These are phyloP conservation scores for Ganoderma meredithae DNA, from an alignment of 1,284 basidiomycete species.

Conservation along the genomic window DNA sequence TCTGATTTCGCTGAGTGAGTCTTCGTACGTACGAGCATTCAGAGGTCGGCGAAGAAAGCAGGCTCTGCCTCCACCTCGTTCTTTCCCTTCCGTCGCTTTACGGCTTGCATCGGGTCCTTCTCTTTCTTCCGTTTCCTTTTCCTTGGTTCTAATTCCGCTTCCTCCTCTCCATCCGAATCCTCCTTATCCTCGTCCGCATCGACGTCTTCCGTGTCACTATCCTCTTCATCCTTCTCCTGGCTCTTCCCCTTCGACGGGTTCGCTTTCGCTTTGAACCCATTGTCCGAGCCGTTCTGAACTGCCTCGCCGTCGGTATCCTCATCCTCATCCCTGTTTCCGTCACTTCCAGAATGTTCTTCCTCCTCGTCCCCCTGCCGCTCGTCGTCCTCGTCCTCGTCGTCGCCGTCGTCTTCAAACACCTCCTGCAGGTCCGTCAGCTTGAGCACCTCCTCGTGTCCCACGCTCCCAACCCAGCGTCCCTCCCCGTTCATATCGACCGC, in stretches of 20 bases:
- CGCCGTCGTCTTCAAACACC: conserved; percentile 66
- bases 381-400: conserved; percentile 44
- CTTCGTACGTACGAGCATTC: conserved; percentile 27
- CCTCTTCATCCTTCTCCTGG: conserved; percentile 51
- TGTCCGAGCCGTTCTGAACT: background rate
- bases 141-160: conserved; percentile 47
- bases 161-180: conserved; percentile 46
- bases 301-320: background rate
- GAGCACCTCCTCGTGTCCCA: conserved; percentile 89
- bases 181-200: conserved; percentile 42
- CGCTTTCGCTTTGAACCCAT: background rate
- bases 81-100: conserved; percentile 64
- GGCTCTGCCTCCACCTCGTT: conserved; percentile 61
- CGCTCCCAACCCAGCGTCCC: conserved; percentile 88
- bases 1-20: background rate
- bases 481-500: conserved; percentile 62
- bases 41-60: conserved; percentile 78
- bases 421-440: conserved; percentile 84
- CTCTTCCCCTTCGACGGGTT: background rate
- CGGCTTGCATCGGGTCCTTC: conserved; percentile 52
- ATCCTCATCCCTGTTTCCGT: conserved; percentile 27
- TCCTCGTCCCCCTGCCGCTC: conserved; percentile 18
- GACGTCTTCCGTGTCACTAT: conserved; percentile 45
- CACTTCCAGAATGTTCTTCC: conserved; percentile 43
- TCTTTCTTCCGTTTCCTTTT: conserved; percentile 67